phyloP scores from a whole-genome alignment of 176 grass and related monocot species.

The Oryza brachyantha region DNA sequence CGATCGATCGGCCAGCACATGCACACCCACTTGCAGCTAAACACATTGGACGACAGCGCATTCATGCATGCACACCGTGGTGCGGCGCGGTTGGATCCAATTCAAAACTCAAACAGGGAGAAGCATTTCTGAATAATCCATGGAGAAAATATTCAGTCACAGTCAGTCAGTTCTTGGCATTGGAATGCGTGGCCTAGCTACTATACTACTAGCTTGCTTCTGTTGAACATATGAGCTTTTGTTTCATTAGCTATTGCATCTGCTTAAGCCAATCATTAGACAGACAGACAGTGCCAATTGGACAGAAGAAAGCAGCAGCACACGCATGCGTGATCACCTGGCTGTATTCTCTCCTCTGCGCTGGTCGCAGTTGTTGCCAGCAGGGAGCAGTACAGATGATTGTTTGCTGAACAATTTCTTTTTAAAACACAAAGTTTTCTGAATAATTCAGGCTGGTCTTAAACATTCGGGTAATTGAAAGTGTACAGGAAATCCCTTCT shows the following conservation, averaged over 20 bases:
- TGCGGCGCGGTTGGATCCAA: neutral
- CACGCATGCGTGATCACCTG: slow-evolving; percentile 17
- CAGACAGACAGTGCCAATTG: slow-evolving; percentile 8
- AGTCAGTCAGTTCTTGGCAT: neutral
- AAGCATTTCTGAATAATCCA: neutral
- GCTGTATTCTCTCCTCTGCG: neutral
- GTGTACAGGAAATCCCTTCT: neutral
- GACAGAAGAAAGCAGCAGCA: neutral
- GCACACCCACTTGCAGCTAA: neutral
- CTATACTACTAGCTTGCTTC: neutral
- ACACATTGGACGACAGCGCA: neutral
- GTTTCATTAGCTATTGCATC: neutral
- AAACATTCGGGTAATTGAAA: neutral
- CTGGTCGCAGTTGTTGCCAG: slow-evolving; percentile 5
- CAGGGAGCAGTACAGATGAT: neutral
- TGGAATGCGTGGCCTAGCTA: neutral
- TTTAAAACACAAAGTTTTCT: neutral
- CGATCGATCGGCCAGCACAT: neutral
- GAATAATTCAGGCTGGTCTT: neutral
- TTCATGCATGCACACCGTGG: neutral
- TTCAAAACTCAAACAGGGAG: neutral
- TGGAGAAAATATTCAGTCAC: neutral
- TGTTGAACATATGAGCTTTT: neutral
- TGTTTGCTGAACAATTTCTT: neutral
- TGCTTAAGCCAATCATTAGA: slow-evolving; percentile 5